phyloP scores from a whole-genome alignment of 495 filamentous ascomycete genomes.

The Xylaria castorea region DNA sequence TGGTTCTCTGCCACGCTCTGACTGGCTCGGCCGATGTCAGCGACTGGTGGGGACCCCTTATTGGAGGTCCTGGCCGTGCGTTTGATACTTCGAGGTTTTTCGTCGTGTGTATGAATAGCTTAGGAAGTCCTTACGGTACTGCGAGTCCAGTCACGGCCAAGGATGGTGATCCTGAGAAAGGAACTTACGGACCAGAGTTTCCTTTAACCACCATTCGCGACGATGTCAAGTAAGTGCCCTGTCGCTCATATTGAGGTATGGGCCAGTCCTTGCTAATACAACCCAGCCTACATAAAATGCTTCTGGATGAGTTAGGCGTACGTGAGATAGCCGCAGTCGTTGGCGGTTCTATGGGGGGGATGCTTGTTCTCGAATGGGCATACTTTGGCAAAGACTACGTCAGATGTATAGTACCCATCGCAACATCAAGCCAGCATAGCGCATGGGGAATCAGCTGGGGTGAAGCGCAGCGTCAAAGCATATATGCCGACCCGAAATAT shows the following conservation, averaged over 20 bases:
- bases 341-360: conserved; percentile 98
- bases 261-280: conserved; percentile 27
- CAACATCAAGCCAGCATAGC: conserved; percentile 91
- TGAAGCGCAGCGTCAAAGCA: conserved; percentile 95
- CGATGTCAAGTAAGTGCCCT: conserved; percentile 81
- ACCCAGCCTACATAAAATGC: conserved; percentile 81
- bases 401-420: conserved; percentile 87
- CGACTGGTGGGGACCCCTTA: conserved; percentile 97
- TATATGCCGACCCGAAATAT: conserved; percentile 98
- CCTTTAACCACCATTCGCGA: conserved; percentile 93
- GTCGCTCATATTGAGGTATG: conserved; percentile 8
- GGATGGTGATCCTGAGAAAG: conserved; percentile 75
- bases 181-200: conserved; percentile 92
- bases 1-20: conserved; percentile 97
- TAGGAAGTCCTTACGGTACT: conserved; percentile 95
- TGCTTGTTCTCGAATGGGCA: conserved; percentile 95
- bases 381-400: conserved; percentile 97
- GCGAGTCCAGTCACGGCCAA: conserved; percentile 92
- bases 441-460: conserved; percentile 99
- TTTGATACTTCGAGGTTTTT: conserved; percentile 95
- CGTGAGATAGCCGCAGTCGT: conserved; percentile 86
- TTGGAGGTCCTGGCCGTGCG: conserved; percentile 86
- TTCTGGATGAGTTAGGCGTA: conserved; percentile 89
- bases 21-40: conserved; percentile 95
- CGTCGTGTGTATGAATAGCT: conserved; percentile 92